Conservation (phyloP, 805 yeast species). For the Debaryomyces prosopidis region DNA sequence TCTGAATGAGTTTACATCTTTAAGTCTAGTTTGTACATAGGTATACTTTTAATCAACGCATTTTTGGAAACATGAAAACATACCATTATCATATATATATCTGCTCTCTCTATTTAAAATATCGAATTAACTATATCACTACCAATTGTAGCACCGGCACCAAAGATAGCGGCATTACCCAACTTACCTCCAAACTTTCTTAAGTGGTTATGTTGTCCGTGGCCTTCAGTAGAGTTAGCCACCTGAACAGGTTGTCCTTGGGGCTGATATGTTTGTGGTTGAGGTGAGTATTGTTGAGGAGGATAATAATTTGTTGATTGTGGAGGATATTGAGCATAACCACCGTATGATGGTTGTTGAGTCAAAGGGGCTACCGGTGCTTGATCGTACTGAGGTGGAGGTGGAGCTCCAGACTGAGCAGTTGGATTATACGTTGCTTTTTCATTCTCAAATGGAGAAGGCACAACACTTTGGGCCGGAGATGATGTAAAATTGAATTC, state of each 20-base stretch:
- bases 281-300: conserved; percentile 28
- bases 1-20: background rate
- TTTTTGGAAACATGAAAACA: too few relatives aligned
- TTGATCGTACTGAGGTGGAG: conserved; percentile 11
- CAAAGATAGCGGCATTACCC: conserved; percentile 92
- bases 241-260: conserved; percentile 24
- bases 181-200: conserved; percentile 75
- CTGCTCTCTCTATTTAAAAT: conserved; percentile 34
- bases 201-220: conserved; percentile 29
- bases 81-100: too few relatives aligned
- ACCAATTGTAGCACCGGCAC: conserved; percentile 96
- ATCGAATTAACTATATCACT: conserved; percentile 75
- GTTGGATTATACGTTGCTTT: conserved; percentile 16
- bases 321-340: conserved; percentile 50
- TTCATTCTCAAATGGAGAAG: conserved; percentile 17
- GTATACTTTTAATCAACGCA: background rate
- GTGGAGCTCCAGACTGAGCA: conserved; percentile 17
- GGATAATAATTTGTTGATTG: conserved; percentile 50
- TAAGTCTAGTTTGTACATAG: conserved; percentile 5
- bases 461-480: conserved; percentile 10
- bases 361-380: conserved; percentile 14
- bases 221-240: conserved; percentile 12
- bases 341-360: conserved; percentile 33
- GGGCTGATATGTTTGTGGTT: conserved; percentile 20
- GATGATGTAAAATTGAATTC: conserved; percentile 22